These are phyloP conservation scores for Dioscorea dumetorum DNA, from an alignment of 106 monocot species.

Conservation along the genomic window DNA sequence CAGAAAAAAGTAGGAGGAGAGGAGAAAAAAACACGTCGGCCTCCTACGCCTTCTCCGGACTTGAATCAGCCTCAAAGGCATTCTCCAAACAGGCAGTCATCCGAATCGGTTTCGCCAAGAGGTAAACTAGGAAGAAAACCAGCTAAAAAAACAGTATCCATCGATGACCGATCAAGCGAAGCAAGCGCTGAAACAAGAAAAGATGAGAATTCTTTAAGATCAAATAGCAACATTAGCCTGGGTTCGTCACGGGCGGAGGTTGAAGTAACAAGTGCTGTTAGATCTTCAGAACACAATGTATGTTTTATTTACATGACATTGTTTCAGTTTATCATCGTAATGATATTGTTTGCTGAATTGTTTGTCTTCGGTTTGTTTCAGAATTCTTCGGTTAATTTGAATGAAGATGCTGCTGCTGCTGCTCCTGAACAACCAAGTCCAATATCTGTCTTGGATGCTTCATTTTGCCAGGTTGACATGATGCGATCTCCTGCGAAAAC, in stretches of 20 bases:
- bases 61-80: constrained; percentile 16
- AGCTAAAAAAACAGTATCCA: not conserved
- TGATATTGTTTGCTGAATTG: not conserved
- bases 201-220: not conserved
- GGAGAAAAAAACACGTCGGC: constrained; percentile 21
- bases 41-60: constrained; percentile 17
- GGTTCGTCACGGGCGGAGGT: not conserved
- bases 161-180: not conserved
- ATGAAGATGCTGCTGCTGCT: constrained; percentile 16
- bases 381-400: constrained; percentile 18
- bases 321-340: not conserved
- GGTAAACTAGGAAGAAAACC: constrained; percentile 30
- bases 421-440: constrained; percentile 52
- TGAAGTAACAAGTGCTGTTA: not conserved
- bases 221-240: not conserved
- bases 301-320: not conserved
- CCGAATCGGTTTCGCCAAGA: constrained; percentile 37
- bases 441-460: constrained; percentile 53
- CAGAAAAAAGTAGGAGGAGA: constrained; percentile 25
- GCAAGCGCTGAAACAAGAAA: not conserved
- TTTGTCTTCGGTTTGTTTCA: constrained; percentile 10
- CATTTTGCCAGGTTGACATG: constrained; percentile 41
- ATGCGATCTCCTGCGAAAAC: constrained; percentile 32
- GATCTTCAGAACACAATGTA: constrained; percentile 21
- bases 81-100: constrained; percentile 13